Percentiles rank a stretch among this genome's conserved stretches.
phyloP scores from a whole-genome alignment of 2,329 filamentous ascomycete species.

The Aspergillus awamori region DNA sequence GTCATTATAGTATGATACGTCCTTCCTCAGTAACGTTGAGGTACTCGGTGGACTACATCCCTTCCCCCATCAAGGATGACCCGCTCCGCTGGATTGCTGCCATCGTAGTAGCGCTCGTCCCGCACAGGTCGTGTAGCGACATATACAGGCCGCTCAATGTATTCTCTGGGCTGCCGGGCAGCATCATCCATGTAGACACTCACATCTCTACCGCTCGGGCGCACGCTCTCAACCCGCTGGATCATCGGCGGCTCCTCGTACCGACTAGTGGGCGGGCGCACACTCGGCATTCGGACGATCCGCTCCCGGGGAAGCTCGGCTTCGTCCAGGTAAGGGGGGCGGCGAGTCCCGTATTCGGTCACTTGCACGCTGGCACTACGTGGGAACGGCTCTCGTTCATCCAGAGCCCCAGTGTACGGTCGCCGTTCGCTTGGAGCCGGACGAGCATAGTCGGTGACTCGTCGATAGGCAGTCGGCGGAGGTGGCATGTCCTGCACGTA shows the following conservation, averaged over 20 bases:
- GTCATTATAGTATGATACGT: not conserved
- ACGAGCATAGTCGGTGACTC: constrained; percentile 42
- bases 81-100: constrained; percentile 34
- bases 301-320: constrained; percentile 62
- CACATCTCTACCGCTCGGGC: constrained; percentile 46
- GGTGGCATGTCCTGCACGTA: constrained; percentile 51
- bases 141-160: constrained; percentile 49
- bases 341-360: constrained; percentile 43
- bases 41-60: constrained; percentile 36
- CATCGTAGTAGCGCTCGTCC: constrained; percentile 43
- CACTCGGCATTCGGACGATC: constrained; percentile 59
- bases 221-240: constrained; percentile 47
- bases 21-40: constrained; percentile 38
- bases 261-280: constrained; percentile 55
- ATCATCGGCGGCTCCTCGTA: constrained; percentile 48
- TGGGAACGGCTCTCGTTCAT: constrained; percentile 39
- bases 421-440: constrained; percentile 35
- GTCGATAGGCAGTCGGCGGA: constrained; percentile 44
- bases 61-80: constrained; percentile 34
- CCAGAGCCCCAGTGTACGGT: constrained; percentile 35
- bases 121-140: constrained; percentile 39
- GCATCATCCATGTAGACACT: constrained; percentile 49
- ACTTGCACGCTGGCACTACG: constrained; percentile 47
- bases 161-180: constrained; percentile 49
- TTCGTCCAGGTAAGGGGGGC: constrained; percentile 62